phyloP scores from a whole-genome alignment of 2,329 filamentous ascomycete genomes.

The Colletotrichum liriopes region DNA sequence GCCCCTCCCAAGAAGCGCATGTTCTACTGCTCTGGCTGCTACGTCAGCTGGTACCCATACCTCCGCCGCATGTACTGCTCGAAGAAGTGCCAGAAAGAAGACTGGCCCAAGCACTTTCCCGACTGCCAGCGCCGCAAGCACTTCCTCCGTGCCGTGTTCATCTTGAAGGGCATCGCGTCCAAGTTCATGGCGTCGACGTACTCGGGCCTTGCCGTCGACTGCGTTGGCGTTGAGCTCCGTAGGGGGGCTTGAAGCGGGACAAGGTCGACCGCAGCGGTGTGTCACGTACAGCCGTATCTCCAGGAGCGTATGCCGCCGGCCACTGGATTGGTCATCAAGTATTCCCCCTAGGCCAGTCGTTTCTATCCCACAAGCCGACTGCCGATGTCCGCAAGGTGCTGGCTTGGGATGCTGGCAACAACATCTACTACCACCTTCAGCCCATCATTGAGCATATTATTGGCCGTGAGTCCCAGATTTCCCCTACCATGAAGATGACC shows the following conservation, averaged over 20 bases:
- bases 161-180: conserved; percentile 22
- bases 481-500: neutral
- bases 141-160: conserved; percentile 36
- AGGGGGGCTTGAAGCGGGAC: neutral
- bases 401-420: conserved; percentile 34
- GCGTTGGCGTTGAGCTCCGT: conserved; percentile 7
- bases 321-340: conserved; percentile 27
- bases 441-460: conserved; percentile 26
- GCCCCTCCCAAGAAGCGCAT: conserved; percentile 1
- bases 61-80: conserved; percentile 36
- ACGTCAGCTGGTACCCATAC: conserved; percentile 8
- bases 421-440: conserved; percentile 39
- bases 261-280: conserved; percentile 4
- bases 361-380: neutral
- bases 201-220: conserved; percentile 8
- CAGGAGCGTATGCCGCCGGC: neutral
- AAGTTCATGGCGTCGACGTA: conserved; percentile 34
- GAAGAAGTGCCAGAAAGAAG: conserved; percentile 27
- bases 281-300: conserved; percentile 8
- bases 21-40: conserved; percentile 36
- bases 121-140: conserved; percentile 28
- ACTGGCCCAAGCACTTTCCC: conserved; percentile 34
- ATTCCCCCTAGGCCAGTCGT: neutral
- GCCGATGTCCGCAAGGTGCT: conserved; percentile 13
- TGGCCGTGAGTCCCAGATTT: conserved; percentile 5